Conservation (phyloP, 2,329 filamentous ascomycete species). For the Colletotrichum agaves region DNA sequence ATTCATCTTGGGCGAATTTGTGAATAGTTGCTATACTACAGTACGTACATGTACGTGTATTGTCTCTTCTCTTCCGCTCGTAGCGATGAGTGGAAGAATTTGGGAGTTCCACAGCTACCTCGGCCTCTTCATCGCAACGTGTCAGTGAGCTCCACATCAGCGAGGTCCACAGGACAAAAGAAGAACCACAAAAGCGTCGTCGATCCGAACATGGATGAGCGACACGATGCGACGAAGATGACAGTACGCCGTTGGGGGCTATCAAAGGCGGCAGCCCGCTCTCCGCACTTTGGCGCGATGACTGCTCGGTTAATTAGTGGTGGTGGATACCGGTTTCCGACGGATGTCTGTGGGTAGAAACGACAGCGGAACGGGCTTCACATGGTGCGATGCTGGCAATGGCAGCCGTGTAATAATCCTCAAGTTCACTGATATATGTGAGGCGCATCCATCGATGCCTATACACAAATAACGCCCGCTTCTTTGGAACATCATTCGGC, state of each 20-base stretch:
- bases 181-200: constrained; percentile 10
- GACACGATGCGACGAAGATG: constrained; percentile 7
- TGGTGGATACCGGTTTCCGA: background rate
- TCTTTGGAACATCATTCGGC: background rate
- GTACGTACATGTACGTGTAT: too few relatives aligned
- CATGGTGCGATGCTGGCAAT: background rate
- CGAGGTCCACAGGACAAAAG: constrained; percentile 12
- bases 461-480: background rate
- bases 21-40: constrained; percentile 7
- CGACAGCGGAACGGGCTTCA: background rate
- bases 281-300: background rate
- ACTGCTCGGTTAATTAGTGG: background rate
- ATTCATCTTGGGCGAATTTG: background rate
- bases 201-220: constrained; percentile 26
- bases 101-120: background rate
- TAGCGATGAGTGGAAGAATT: background rate
- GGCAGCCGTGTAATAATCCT: too few relatives aligned
- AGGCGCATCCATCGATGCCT: too few relatives aligned
- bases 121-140: background rate
- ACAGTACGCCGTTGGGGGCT: background rate
- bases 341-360: background rate
- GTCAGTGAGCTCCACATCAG: background rate
- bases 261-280: background rate
- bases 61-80: background rate
- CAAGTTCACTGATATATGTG: too few relatives aligned